A percentile compares a stretch with the other conserved stretches of the same genome.
phyloP scores from a whole-genome alignment of 1,284 basidiomycete species.

The Heterobasidion occidentale region DNA sequence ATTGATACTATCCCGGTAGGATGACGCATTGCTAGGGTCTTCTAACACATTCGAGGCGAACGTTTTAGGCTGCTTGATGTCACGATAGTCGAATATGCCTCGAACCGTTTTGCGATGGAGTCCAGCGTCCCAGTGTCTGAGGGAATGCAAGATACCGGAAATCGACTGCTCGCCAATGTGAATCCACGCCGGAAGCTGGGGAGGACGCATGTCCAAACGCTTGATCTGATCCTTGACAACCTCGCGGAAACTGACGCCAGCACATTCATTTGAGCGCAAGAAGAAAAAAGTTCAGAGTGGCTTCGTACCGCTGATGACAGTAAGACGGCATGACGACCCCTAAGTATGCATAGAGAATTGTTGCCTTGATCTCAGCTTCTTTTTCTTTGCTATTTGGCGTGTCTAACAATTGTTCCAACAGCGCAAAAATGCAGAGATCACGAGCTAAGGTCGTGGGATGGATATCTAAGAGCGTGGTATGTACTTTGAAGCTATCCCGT shows the following conservation, averaged over 20 bases:
- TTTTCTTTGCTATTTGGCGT: not conserved
- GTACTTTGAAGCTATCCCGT: constrained; percentile 9
- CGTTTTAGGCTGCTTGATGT: too few relatives aligned
- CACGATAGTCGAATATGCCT: too few relatives aligned
- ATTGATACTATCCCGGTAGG: too few relatives aligned
- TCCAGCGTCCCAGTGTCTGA: not conserved
- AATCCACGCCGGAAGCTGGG: not conserved
- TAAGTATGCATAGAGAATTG: constrained; percentile 6
- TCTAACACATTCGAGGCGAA: too few relatives aligned
- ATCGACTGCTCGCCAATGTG: not conserved
- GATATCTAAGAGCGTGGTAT: constrained; percentile 19
- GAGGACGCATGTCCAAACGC: not conserved
- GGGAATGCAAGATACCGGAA: not conserved
- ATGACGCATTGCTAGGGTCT: too few relatives aligned
- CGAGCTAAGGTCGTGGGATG: constrained; percentile 17
- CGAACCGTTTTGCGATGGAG: not conserved
- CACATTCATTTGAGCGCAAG: too few relatives aligned
- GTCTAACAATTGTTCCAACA: constrained; percentile 11
- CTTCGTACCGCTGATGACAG: not conserved
- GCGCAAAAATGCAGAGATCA: constrained; percentile 15
- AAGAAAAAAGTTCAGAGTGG: not conserved
- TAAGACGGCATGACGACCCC: constrained; percentile 8
- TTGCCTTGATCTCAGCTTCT: constrained; percentile 2
- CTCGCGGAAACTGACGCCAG: not conserved
- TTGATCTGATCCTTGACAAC: not conserved